Conservation (phyloP, 495 filamentous ascomycete genomes). For the Annulohypoxylon stygium region DNA sequence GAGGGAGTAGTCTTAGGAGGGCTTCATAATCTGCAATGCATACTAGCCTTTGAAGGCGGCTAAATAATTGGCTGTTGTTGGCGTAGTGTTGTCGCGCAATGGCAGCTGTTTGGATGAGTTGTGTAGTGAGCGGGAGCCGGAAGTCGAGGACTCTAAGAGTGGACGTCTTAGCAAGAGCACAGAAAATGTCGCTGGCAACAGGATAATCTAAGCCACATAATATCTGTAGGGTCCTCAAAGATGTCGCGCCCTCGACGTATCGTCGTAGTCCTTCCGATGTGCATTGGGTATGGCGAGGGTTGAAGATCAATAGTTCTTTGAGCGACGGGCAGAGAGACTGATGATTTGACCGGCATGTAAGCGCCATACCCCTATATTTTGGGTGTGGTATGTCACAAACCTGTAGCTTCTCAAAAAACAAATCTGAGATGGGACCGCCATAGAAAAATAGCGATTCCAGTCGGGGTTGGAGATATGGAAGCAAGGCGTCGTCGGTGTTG, state of each 20-base stretch:
- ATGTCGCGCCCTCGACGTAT: neutral
- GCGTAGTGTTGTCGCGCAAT: neutral
- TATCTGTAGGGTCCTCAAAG: slow-evolving; percentile 12
- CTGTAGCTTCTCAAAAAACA: slow-evolving; percentile 11
- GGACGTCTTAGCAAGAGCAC: slow-evolving; percentile 10
- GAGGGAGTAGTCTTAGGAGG: slow-evolving; percentile 8
- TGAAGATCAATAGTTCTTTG: slow-evolving; percentile 22
- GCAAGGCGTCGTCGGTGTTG: neutral
- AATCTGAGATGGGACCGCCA: slow-evolving; percentile 14
- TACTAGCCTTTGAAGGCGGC: neutral
- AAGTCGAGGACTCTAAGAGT: slow-evolving; percentile 9
- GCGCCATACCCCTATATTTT: neutral
- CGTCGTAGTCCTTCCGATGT: slow-evolving; percentile 11
- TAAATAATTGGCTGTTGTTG: neutral
- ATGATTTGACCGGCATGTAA: neutral
- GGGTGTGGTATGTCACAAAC: neutral
- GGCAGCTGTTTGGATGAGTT: neutral
- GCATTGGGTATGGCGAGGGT: slow-evolving; percentile 6
- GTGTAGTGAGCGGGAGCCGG: neutral
- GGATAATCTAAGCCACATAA: slow-evolving; percentile 5
- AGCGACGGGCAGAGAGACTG: slow-evolving; percentile 15
- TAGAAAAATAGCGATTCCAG: slow-evolving; percentile 10
- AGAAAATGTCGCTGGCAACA: slow-evolving; percentile 5
- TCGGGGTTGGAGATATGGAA: slow-evolving; percentile 22
- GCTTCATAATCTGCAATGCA: neutral